These are phyloP conservation scores for Clitopilus passeckerianus DNA, from an alignment of 768 basidiomycete species.

Conservation along the genomic window DNA sequence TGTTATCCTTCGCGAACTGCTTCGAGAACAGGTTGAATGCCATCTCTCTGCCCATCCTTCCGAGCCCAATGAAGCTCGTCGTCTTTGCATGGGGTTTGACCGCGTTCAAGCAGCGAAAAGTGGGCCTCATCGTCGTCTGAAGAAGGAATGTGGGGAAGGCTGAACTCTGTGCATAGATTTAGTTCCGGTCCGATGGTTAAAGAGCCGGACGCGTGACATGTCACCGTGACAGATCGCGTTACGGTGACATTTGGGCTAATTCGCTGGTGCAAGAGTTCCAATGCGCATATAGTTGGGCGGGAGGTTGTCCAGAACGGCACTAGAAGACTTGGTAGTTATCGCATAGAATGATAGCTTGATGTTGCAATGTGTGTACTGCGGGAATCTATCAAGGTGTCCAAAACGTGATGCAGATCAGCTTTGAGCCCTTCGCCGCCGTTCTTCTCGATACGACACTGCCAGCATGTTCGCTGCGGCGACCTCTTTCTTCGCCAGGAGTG, in stretches of 20 bases:
- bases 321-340: too few relatives aligned
- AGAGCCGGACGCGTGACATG: not conserved
- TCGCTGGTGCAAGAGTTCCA: not conserved
- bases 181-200: slow-evolving; percentile 3
- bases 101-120: slow-evolving; percentile 35
- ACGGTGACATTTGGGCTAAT: not conserved
- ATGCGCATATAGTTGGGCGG: too few relatives aligned
- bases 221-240: not conserved
- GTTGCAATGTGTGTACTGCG: not conserved
- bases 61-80: slow-evolving; percentile 81
- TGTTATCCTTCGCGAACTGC: slow-evolving; percentile 44
- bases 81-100: slow-evolving; percentile 40
- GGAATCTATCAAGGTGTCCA: not conserved
- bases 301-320: too few relatives aligned
- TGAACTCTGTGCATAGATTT: not conserved
- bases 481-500: slow-evolving; percentile 77
- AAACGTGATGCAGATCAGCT: not conserved
- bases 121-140: slow-evolving; percentile 43
- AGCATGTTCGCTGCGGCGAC: slow-evolving; percentile 77
- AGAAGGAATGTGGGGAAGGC: not conserved
- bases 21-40: slow-evolving; percentile 79
- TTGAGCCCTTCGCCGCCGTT: not conserved
- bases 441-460: not conserved
- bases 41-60: slow-evolving; percentile 89
- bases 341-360: not conserved